A percentile compares a stretch with the other conserved stretches of the same genome.
Evolutionary conservation across 2,329 filamentous ascomycete genomes (phyloP).

Genomic region (Pseudogymnoascus sp.): DNA sequence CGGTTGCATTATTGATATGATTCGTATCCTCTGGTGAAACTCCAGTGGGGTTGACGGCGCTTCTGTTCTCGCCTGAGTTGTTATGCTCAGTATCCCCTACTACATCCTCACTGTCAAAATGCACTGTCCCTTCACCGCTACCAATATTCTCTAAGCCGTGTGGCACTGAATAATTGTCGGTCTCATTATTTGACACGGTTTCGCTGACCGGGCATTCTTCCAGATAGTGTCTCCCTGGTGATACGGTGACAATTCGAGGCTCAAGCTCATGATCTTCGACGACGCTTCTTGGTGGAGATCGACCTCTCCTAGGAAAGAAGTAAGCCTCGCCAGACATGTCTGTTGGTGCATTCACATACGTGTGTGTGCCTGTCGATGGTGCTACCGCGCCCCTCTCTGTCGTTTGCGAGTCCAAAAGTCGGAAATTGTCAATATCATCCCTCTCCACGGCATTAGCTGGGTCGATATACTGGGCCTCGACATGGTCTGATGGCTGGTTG

Average conservation of each 20-base stretch:
- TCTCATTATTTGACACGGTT: neutral
- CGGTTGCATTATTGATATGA: neutral
- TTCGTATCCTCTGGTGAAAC: neutral
- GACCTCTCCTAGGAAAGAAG: slow-evolving; percentile 24
- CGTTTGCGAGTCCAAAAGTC: slow-evolving; percentile 7
- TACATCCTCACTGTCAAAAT: neutral
- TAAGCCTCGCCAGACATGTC: slow-evolving; percentile 22
- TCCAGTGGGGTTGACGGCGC: neutral
- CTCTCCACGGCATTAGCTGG: slow-evolving; percentile 10
- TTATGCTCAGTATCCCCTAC: neutral
- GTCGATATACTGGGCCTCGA: slow-evolving; percentile 9
- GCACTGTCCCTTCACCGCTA: neutral
- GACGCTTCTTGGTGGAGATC: slow-evolving; percentile 21
- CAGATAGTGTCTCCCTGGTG: neutral
- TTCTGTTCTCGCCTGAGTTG: neutral
- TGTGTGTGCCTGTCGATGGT: slow-evolving; percentile 15
- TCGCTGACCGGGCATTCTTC: neutral
- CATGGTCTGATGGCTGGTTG: neutral
- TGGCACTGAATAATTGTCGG: neutral
- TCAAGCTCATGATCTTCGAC: neutral
- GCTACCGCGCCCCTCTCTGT: slow-evolving; percentile 12
- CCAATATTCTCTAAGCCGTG: neutral
- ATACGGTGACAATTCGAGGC: neutral
- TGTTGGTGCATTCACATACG: slow-evolving; percentile 20
- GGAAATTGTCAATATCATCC: slow-evolving; percentile 10